Evolutionary conservation across 2,329 filamentous ascomycete genomes (phyloP), one percentile per base, ranked within the genome.

Genomic region (Epichloe coenophiala): DNA sequence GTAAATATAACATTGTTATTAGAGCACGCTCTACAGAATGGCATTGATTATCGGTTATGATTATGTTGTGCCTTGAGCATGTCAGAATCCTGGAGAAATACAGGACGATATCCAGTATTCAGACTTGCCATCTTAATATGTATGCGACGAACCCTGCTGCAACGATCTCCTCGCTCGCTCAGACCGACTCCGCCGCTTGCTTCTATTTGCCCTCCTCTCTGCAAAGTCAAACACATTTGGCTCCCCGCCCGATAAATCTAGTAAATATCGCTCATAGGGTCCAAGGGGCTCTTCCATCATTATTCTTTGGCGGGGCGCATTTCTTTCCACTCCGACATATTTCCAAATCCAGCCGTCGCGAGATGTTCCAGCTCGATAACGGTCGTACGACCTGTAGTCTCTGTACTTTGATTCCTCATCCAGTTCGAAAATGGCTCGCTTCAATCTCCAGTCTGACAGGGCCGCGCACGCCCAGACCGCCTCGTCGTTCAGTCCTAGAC

Each of bases 231-330:
- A 69, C 3, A 75, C 67, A 43, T 72, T 71, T 4, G 71, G 68
- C 13, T 57, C 61, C 1, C 73, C 72, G 0, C 66, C 68, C 17
- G 71, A 65, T 55, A 77, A 51, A 41, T 67, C 61, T 13, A 79
- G 58, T 15, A 78, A 53, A 53, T 72, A 70, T 45, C 69, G 61
- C 60, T 80, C 75, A 59, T 72, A 78, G 1, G 72, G 74, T 0
- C 76, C 76, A 4, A 80, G 56, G 4, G 66, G 71, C 58, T 78
- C 76, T 56, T 80, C 77, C 4, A 74, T 64, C 67, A 81, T 65
- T 31, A 69, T 63, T 23, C 63, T 63, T 54, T 67, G 60, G 43
- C 56, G 62, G 43, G 71, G 69, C 7, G 71, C 72, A 2, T 65
- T 58, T 19, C 58, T 56, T 49, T 74, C 66, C 0, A 66, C 61